phyloP scores from a whole-genome alignment of 306 rosid genomes.

The Sechiopsis laciniata region DNA sequence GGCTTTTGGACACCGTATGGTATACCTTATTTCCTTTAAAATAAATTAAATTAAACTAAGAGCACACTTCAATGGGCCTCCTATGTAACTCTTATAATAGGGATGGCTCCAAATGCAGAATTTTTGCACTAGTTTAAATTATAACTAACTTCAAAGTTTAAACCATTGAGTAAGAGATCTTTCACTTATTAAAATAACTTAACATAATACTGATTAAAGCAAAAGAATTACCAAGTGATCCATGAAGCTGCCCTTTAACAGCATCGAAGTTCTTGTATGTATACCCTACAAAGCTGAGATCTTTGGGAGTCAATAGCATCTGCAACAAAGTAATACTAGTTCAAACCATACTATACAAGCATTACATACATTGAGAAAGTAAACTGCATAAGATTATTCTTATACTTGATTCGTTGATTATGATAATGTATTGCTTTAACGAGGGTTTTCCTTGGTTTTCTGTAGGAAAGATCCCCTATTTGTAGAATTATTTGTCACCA shows the following conservation, averaged over 20 bases:
- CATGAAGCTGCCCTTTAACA: conserved; percentile 36
- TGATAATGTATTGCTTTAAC: neutral
- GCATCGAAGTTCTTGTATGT: no score
- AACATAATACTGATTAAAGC: neutral
- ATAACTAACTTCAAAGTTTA: neutral
- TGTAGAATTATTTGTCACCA: neutral
- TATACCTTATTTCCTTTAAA: neutral
- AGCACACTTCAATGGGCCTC: neutral
- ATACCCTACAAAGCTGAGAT: no score
- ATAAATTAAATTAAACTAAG: neutral
- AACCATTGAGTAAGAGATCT: conserved; percentile 1
- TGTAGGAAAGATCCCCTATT: conserved; percentile 4
- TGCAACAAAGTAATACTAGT: neutral
- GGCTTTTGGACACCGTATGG: neutral
- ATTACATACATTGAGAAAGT: neutral
- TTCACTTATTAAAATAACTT: neutral
- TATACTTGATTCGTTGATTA: neutral
- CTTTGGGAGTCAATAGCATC: no score
- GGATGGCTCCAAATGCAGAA: neutral
- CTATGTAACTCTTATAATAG: neutral
- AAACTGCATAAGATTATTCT: neutral
- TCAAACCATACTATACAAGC: conserved; percentile 5
- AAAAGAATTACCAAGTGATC: conserved; percentile 51
- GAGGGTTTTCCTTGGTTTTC: neutral
- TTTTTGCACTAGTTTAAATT: neutral